These are phyloP conservation scores for Rostrohypoxylon terebratum DNA, from an alignment of 495 filamentous ascomycete genomes.

Conservation along the genomic window DNA sequence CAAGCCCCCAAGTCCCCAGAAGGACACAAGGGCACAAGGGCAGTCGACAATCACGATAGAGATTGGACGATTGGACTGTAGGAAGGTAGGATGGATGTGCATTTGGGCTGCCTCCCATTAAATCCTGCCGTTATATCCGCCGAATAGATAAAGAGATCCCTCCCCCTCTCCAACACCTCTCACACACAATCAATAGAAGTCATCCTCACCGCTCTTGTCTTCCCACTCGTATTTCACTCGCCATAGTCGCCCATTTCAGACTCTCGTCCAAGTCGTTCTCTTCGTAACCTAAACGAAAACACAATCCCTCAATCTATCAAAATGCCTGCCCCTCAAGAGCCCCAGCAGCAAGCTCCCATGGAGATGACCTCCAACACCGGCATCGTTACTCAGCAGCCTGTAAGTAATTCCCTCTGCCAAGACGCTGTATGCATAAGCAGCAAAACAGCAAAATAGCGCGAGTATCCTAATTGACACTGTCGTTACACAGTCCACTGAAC, in stretches of 20 bases:
- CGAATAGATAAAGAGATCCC: conserved; percentile 27
- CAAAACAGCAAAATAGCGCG: neutral
- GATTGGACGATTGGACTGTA: conserved; percentile 8
- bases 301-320: conserved; percentile 25
- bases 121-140: conserved; percentile 45
- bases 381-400: conserved; percentile 49
- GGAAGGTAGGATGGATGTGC: conserved; percentile 17
- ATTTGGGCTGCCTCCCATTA: conserved; percentile 26
- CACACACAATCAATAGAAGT: neutral
- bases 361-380: conserved; percentile 43
- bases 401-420: conserved; percentile 26
- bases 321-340: conserved; percentile 49
- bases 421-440: neutral
- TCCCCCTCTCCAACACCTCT: neutral
- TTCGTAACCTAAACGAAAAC: neutral
- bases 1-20: neutral
- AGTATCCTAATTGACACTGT: conserved; percentile 18
- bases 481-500: conserved; percentile 40
- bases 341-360: conserved; percentile 53
- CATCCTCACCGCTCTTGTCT: conserved; percentile 27
- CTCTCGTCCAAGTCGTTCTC: conserved; percentile 2
- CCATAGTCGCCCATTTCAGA: conserved; percentile 23
- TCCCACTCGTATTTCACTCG: conserved; percentile 3
- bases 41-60: conserved; percentile 7
- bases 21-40: neutral